phyloP scores from a whole-genome alignment of 148 eudicot genomes.

The Polygonum aviculare region DNA sequence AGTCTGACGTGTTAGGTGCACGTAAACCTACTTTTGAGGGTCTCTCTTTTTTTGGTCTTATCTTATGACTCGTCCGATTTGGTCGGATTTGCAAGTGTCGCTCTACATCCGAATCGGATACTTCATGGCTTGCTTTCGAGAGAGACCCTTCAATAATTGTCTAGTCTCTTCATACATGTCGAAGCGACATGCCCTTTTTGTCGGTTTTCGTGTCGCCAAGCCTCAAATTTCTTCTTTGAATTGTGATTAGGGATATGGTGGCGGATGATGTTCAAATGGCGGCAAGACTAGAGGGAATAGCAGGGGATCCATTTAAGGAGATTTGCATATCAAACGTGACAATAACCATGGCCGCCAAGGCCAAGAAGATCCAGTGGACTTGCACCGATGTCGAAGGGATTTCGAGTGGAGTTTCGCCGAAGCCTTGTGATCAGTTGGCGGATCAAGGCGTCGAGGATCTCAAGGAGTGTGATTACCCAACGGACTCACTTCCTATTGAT shows the following conservation, averaged over 20 bases:
- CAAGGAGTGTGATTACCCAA: constrained; percentile 47
- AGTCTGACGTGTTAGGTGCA: too few relatives aligned
- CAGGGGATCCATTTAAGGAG: constrained; percentile 73
- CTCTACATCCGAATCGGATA: too few relatives aligned
- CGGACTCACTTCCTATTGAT: constrained; percentile 54
- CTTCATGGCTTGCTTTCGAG: too few relatives aligned
- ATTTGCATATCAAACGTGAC: constrained; percentile 91
- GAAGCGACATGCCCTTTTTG: not conserved
- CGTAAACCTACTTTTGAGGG: too few relatives aligned
- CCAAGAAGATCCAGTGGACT: constrained; percentile 72
- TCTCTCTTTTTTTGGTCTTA: too few relatives aligned
- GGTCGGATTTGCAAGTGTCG: too few relatives aligned
- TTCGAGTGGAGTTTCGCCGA: constrained; percentile 63
- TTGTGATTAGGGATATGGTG: constrained; percentile 29
- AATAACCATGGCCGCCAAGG: constrained; percentile 37
- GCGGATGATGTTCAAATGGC: constrained; percentile 80
- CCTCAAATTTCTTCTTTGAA: not conserved
- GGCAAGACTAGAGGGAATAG: constrained; percentile 64
- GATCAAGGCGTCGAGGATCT: constrained; percentile 34
- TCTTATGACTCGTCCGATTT: too few relatives aligned
- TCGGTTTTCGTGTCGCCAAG: not conserved
- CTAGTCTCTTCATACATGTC: too few relatives aligned
- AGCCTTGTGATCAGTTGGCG: constrained; percentile 49
- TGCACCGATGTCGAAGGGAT: constrained; percentile 67
- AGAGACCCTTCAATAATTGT: too few relatives aligned